A percentile compares a stretch with the other conserved stretches of the same genome.
Evolutionary conservation across 345 rosid genomes (phyloP).

Genomic region (Sonneratia caseolaris): DNA sequence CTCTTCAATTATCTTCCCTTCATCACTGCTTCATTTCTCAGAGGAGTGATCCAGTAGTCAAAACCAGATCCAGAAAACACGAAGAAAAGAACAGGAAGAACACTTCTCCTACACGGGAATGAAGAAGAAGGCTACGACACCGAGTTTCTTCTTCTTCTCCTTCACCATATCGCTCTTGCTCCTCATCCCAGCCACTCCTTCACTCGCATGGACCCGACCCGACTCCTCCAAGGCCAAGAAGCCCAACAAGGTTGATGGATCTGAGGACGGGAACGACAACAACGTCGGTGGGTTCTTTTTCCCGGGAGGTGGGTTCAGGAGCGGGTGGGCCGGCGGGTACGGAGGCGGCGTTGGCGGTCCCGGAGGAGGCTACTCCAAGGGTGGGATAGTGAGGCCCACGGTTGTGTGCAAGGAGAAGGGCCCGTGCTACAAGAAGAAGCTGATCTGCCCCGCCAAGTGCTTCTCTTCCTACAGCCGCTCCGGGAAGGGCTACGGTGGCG

Average conservation of each 20-base stretch:
- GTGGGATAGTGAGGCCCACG: conserved; percentile 48
- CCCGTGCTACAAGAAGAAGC: conserved; percentile 69
- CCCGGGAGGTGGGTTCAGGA: conserved; percentile 12
- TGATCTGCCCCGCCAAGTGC: conserved; percentile 90
- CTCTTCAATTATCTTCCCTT: no score
- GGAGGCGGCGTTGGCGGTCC: conserved; percentile 17
- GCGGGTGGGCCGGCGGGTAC: conserved; percentile 13
- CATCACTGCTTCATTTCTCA: no score
- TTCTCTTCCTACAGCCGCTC: conserved; percentile 75
- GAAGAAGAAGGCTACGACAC: background rate
- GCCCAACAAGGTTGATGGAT: background rate
- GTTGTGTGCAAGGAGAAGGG: conserved; percentile 73
- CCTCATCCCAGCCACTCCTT: background rate
- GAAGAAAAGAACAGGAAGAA: no score
- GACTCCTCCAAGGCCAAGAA: conserved; percentile 3
- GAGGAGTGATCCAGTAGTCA: no score
- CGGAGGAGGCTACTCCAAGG: conserved; percentile 52
- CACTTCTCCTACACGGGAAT: background rate
- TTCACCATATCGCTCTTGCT: conserved; percentile 5
- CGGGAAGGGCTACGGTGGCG: conserved; percentile 84
- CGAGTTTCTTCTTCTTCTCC: background rate
- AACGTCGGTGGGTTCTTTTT: conserved; percentile 9
- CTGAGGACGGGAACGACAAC: background rate
- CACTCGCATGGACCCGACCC: conserved; percentile 8
- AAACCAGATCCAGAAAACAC: background rate